Evolutionary conservation across 2,329 filamentous ascomycete genomes (phyloP).

Genomic region (Neofusicoccum ribis): DNA sequence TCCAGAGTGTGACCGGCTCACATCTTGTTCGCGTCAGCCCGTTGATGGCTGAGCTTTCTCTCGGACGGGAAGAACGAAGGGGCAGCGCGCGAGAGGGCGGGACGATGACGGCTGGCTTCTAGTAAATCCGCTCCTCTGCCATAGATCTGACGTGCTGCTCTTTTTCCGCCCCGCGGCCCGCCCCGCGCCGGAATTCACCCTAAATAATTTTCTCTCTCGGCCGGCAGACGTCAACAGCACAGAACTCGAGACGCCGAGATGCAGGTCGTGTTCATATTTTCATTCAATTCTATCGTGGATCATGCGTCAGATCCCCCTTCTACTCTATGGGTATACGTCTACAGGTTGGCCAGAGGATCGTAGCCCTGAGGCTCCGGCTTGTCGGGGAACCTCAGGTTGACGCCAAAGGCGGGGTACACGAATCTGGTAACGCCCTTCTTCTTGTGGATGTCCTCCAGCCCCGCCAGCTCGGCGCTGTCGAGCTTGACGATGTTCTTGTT

Average conservation of each 20-base stretch:
- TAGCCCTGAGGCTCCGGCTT: constrained; percentile 32
- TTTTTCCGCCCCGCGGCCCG: constrained; percentile 6
- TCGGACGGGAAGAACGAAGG: not conserved
- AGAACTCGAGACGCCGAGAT: too few relatives aligned
- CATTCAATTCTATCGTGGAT: not conserved
- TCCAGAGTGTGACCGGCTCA: not conserved
- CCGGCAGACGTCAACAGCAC: not conserved
- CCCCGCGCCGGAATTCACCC: not conserved
- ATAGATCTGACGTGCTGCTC: not conserved
- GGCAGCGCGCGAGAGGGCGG: not conserved
- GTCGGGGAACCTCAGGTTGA: constrained; percentile 52
- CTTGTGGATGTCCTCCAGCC: constrained; percentile 48
- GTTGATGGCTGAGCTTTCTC: not conserved
- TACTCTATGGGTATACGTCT: constrained; percentile 13
- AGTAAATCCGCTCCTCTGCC: not conserved
- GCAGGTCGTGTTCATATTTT: not conserved
- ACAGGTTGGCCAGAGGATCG: constrained; percentile 14
- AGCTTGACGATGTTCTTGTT: constrained; percentile 69
- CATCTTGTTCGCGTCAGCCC: constrained; percentile 6
- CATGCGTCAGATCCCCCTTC: not conserved
- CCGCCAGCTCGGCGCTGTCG: constrained; percentile 62
- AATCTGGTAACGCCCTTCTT: constrained; percentile 49
- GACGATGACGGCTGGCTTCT: not conserved
- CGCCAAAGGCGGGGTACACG: constrained; percentile 52
- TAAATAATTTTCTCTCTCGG: not conserved